Evolutionary conservation across 306 rosid species (phyloP).

Genomic region (Medicago truncatula): DNA sequence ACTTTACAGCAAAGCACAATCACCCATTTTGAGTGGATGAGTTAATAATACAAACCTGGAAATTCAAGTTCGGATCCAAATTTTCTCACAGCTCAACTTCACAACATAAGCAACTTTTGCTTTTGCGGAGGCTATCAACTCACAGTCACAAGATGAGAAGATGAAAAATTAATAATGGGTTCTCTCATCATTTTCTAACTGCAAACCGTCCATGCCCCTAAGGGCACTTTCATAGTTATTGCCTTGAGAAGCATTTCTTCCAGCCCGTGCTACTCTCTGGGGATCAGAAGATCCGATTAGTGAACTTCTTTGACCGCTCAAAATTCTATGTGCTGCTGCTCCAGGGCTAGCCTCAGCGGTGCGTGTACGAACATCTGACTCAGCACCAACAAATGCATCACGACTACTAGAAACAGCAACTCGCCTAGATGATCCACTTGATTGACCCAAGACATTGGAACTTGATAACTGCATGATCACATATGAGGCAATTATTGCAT

Average conservation of each 20-base stretch:
- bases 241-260: conserved; percentile 62
- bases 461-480: conserved; percentile 59
- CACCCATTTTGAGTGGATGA: conserved; percentile 43
- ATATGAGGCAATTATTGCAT: conserved; percentile 32
- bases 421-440: conserved; percentile 90
- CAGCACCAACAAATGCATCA: conserved; percentile 73
- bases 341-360: conserved; percentile 81
- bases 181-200: conserved; percentile 80
- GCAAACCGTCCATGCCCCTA: conserved; percentile 83
- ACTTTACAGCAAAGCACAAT: conserved; percentile 50
- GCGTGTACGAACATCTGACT: conserved; percentile 70
- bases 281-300: conserved; percentile 74
- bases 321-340: conserved; percentile 61
- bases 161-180: conserved; percentile 52
- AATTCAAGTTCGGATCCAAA: conserved; percentile 44
- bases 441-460: conserved; percentile 65
- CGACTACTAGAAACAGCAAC: conserved; percentile 81
- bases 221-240: conserved; percentile 78
- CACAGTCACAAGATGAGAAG: conserved; percentile 46
- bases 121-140: conserved; percentile 47
- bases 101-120: conserved; percentile 54
- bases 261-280: conserved; percentile 54
- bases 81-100: conserved; percentile 48
- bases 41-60: conserved; percentile 54
- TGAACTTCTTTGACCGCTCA: conserved; percentile 76